Evolutionary conservation across 257 asterid genomes (phyloP), one percentile per base, ranked within the genome.

Genomic region (Plantago elongata): DNA sequence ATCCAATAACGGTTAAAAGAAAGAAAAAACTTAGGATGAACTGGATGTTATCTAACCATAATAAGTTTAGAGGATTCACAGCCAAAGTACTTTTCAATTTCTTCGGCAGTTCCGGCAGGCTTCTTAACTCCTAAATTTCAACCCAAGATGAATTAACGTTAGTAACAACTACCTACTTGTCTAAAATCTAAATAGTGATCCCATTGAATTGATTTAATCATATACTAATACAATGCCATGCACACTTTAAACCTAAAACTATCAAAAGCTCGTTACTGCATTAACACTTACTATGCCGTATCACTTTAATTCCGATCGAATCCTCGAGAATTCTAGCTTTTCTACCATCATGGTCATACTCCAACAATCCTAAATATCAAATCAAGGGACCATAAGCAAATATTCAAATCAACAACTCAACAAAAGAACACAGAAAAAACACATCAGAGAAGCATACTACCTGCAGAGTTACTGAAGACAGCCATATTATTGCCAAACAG

Each of bases 41-140:
- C 52, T 7, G n/a, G n/a, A 45, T 7, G 61, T 69, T 29, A 64
- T 61, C 67, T 54, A 67, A 92, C 99, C 97, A 89, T 89, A 37
- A 87, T 76, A 48, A 93, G 94, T 57, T 69, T 82, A 16, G 96
- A 82, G 13, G 96, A 79, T 77, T 93, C 94, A 68, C 92, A 93
- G 45, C 86, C 84, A 62, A 93, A 93, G 59, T 81, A 88, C 51
- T 63, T 82, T 77, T 87, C 99, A 63, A 89, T 79, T 71, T 93
- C 99, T 65, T 85, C 90, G 17, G 95, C 94, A 55, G 94, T 76
- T 78, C 99, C 99, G 13, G 84, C 92, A 11, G 99, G 97, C 74
- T 93, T 89, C 87, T 93, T 93, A 72, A 66, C 69, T 73, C 69
- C 97, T 93, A 58, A 12, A 61, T 29, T 71, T 63, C 58, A 56